Percentiles rank a stretch among this genome's conserved stretches.
Evolutionary conservation across 306 rosid species (phyloP).

Genomic region (Arachis stenosperma): DNA sequence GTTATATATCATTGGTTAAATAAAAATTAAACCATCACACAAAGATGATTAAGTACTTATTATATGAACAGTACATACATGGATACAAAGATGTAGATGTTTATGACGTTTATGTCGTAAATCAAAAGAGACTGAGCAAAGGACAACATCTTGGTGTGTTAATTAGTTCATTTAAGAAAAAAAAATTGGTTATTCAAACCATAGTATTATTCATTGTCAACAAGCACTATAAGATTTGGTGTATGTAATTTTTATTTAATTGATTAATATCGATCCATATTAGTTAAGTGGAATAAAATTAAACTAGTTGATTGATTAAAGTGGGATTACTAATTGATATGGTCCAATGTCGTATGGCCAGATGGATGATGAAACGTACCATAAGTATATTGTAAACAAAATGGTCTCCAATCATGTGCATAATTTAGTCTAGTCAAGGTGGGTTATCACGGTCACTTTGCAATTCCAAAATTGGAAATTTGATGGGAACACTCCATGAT

Average conservation of each 20-base stretch:
- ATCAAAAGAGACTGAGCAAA: constrained; percentile 24
- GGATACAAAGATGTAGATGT: constrained; percentile 31
- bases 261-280: too few species aligned
- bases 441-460: constrained; percentile 57
- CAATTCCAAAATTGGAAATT: constrained; percentile 52
- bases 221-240: too few species aligned
- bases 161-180: not conserved
- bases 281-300: not conserved
- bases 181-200: too few species aligned
- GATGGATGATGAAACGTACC: constrained; percentile 28
- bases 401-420: constrained; percentile 52
- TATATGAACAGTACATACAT: constrained; percentile 29
- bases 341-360: constrained; percentile 40
- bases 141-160: not conserved
- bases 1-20: constrained; percentile 34
- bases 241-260: too few species aligned
- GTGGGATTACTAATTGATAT: not conserved
- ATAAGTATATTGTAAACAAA: constrained; percentile 32
- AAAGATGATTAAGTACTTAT: too few species aligned
- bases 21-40: constrained; percentile 19
- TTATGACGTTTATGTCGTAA: constrained; percentile 18
- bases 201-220: too few species aligned
- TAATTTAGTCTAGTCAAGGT: constrained; percentile 67
- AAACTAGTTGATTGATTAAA: constrained; percentile 30
- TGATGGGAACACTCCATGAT: constrained; percentile 55